Base-by-base conservation (phyloP, 2,329 filamentous ascomycete genomes). In the Cercospora nicotianae region DNA sequence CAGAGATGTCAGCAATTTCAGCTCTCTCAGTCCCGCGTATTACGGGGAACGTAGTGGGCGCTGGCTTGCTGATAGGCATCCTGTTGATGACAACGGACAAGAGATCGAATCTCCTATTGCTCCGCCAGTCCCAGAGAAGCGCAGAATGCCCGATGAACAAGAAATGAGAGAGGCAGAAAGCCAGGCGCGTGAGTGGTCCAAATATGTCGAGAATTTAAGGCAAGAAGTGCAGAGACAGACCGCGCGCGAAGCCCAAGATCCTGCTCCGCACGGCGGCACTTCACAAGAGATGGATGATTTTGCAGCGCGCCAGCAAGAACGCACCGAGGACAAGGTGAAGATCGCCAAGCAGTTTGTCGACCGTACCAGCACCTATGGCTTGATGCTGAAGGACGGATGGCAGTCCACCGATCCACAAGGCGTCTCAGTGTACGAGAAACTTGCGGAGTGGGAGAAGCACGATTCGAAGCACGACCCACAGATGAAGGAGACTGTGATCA, bases 281-380 rank as follows among this genome's bases (percentile, higher is more conserved):
- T 58, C 51, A 16, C 18, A 64, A 42, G 62, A 65, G 36, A 60
- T 55, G 58, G 59, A 66, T 1, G 48, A 55, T 8, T 61, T 42
- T 23, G 55, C 12, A 10, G 23, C 16, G 18, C 36, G 36, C n/a
- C 53, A 61, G 23, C 39, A 30, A 42, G 59, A 33, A 16, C 57
- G 57, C 12, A 66, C 28, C 16, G 58, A 62, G 23, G 45, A 53
- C 26, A 66, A 66, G 31, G 18, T 45, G 7, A 55, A 39, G 45
- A 18, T 66, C 18, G 58, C 58, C 30, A 28, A 39, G n/a, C 42
- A 57, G 31, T 66, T 66, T 30, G 39, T 66, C 18, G 18, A 61
- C 45, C 42, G 64, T n/a, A 66, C 64, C 57, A 66, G 64, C 58
- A 61, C 39, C n/a, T 60, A 36, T 42, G 58, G 64, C 6, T 51